A percentile compares a stretch with the other conserved stretches of the same genome.
phyloP scores from a whole-genome alignment of 2,329 filamentous ascomycete species.

The Ophiosphaerella narmari region DNA sequence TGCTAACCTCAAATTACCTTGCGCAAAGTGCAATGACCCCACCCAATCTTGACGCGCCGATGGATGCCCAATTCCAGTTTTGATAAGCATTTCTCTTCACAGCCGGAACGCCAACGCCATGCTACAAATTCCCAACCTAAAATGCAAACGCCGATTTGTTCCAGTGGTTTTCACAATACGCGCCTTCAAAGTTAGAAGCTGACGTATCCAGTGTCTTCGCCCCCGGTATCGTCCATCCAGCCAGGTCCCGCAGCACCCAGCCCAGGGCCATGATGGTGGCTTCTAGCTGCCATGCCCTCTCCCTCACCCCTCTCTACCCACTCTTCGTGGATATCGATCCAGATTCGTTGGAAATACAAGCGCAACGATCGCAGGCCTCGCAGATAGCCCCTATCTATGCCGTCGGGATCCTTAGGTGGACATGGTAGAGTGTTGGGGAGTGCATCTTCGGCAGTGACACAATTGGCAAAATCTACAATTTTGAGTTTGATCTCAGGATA shows the following conservation, averaged over 20 bases:
- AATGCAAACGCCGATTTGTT: too few species aligned
- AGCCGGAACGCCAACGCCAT: too few species aligned
- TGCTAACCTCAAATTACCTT: too few species aligned
- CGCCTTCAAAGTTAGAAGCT: constrained; percentile 32
- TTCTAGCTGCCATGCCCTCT: constrained; percentile 42
- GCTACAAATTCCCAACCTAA: too few species aligned
- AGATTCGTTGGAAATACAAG: constrained; percentile 85
- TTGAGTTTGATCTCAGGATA: constrained; percentile 78
- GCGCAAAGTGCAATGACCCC: too few species aligned
- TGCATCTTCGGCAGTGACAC: constrained; percentile 82
- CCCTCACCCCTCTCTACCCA: constrained; percentile 52
- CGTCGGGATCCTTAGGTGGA: constrained; percentile 78
- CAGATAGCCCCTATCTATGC: constrained; percentile 87
- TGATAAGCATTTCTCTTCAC: too few species aligned
- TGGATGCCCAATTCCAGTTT: too few species aligned
- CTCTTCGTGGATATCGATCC: constrained; percentile 69
- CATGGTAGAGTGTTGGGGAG: constrained; percentile 65
- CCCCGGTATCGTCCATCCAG: constrained; percentile 42
- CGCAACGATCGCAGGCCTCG: constrained; percentile 79
- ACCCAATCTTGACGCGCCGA: too few species aligned
- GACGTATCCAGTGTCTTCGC: constrained; percentile 45
- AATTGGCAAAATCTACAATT: constrained; percentile 98
- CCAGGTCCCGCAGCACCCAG: constrained; percentile 36
- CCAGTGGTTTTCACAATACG: too few species aligned
- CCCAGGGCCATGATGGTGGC: constrained; percentile 39